Percentiles rank a stretch among this genome's conserved stretches.
phyloP scores from a whole-genome alignment of 2,329 filamentous ascomycete species.

The Arthrobotrys sphaeroides region DNA sequence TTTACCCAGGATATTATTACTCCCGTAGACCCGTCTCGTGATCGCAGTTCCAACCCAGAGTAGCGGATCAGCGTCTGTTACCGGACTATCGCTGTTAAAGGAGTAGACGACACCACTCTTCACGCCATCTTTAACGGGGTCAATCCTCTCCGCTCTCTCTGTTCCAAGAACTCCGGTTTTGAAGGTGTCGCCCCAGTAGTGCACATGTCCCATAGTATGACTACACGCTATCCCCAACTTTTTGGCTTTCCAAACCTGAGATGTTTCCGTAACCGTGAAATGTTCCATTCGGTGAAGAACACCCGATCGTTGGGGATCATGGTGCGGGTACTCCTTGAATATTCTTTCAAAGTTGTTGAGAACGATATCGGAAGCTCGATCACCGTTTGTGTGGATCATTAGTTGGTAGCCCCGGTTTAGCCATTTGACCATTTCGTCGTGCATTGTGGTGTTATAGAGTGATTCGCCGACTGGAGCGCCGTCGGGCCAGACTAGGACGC shows the following conservation, averaged over 20 bases:
- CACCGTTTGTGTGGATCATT: conserved; percentile 49
- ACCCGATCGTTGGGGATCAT: neutral
- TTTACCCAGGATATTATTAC: conserved; percentile 15
- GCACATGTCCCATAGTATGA: conserved; percentile 46
- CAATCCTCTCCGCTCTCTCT: conserved; percentile 30
- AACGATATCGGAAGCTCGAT: conserved; percentile 37
- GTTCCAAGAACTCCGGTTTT: conserved; percentile 16
- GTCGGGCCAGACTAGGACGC: conserved; percentile 42
- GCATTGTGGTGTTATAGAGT: conserved; percentile 21
- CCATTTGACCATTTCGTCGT: conserved; percentile 37
- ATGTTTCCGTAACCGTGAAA: conserved; percentile 32
- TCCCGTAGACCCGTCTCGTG: conserved; percentile 31
- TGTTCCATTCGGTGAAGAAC: conserved; percentile 46
- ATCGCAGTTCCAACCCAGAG: conserved; percentile 49
- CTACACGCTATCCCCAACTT: conserved; percentile 24
- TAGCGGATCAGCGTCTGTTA: conserved; percentile 38
- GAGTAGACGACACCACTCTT: conserved; percentile 20
- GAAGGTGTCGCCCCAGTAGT: conserved; percentile 44
- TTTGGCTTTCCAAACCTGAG: conserved; percentile 1
- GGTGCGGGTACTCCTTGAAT: conserved; percentile 5
- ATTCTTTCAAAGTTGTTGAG: conserved; percentile 35
- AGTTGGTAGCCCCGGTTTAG: conserved; percentile 37
- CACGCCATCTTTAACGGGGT: conserved; percentile 35
- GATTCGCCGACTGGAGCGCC: neutral
- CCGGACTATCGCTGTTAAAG: conserved; percentile 49